Conservation (phyloP, 1,139 yeast species). For the Pichia kudriavzevii region DNA sequence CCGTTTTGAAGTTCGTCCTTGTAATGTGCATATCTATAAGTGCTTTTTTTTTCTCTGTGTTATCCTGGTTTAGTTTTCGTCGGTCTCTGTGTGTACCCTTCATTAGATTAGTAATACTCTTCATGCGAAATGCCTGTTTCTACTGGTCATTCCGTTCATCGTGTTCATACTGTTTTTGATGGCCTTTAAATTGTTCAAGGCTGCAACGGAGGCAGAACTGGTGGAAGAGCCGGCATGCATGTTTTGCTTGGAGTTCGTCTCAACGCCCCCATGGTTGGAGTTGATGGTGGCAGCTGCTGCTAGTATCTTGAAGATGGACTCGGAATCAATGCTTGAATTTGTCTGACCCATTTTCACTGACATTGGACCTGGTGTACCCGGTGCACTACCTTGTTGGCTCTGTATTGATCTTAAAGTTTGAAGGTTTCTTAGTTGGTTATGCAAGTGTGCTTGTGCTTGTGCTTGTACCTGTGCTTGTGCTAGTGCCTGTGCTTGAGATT, state of each 20-base stretch:
- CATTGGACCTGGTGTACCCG: background rate
- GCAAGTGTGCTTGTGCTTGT: too few species aligned
- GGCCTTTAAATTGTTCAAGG: background rate
- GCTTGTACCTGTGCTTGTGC: too few species aligned
- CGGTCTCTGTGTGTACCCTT: too few species aligned
- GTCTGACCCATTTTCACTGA: conserved; percentile 1
- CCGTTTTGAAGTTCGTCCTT: too few species aligned
- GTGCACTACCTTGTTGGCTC: too few species aligned
- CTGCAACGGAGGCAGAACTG: background rate
- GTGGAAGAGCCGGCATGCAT: background rate
- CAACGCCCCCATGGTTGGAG: conserved; percentile 1
- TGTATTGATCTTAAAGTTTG: too few species aligned
- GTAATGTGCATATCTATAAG: too few species aligned
- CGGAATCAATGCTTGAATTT: conserved; percentile 16
- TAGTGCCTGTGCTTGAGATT: conserved; percentile 7
- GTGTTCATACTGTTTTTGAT: background rate
- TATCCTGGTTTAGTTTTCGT: too few species aligned
- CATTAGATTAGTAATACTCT: too few species aligned
- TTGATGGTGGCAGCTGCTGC: conserved; percentile 18
- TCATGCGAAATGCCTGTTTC: too few species aligned
- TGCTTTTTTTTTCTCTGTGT: too few species aligned
- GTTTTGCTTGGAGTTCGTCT: conserved; percentile 6
- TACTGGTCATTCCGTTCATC: background rate
- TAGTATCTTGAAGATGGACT: conserved; percentile 21
- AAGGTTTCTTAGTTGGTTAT: too few species aligned